Base-by-base conservation (phyloP, 345 rosid species). In the Nasturtium officinale region DNA sequence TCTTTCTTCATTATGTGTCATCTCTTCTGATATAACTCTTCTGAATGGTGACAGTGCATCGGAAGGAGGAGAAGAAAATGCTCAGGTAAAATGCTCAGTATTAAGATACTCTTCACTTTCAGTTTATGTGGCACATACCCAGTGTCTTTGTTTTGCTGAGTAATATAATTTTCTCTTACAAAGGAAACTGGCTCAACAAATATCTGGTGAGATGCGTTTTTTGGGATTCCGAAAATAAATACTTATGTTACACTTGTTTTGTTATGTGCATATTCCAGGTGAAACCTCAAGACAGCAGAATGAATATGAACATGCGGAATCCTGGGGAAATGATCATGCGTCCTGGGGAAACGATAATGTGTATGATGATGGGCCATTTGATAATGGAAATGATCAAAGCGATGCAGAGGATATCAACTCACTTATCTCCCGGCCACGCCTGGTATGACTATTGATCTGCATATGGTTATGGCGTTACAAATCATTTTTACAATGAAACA, bases 361-460 rank as follows among this genome's bases (percentile, higher is more conserved):
- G 13, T 82, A 79, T 77, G 72, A 76, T 76, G 88, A 79, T 53
- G 88, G 82, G 7, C 87, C 83, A 42, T 83, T 81, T 76, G 91
- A 87, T 51, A 74, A 86, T 65, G 91, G 80, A 73, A 73, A 80
- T 70, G 83, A 74, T 55, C 83, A 78, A 63, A 86, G 89, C 57
- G 97, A 91, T 79, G 83, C 62, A 58, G 96, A 87, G 54, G 88
- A 82, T 52, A 32, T 79, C 15, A 74, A 79, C 71, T 60, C 80
- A 8, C 87, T 94, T 47, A 91, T 94, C 67, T 87, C 96, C 75
- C 95, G 87, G 76, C 98, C 98, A 71, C 96, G 96, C 47, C 96
- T 89, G 97, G 98, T 91, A 68, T 13, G 75, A 32, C 47, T 76
- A 9, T 61, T 23, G 58, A 55, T 74, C 61, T 47, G 54, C 60